phyloP scores from a whole-genome alignment of 768 basidiomycete species.

The Paxillus ammoniavirescens region DNA sequence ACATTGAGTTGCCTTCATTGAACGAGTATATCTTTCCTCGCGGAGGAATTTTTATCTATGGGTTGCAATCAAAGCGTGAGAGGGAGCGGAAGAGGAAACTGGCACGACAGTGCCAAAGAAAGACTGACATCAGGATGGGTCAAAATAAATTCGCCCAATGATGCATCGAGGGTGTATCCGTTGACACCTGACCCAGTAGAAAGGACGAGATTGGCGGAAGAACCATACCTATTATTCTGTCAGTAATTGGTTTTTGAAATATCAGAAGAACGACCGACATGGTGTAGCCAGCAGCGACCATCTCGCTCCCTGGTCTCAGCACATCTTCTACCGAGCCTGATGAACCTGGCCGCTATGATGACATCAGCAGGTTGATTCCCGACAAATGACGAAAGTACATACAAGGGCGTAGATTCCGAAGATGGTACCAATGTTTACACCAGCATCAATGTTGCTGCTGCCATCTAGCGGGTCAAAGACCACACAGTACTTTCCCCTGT shows the following conservation, averaged over 20 bases:
- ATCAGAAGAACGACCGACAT: constrained; percentile 56
- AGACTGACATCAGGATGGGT: constrained; percentile 87
- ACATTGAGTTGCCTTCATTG: constrained; percentile 97
- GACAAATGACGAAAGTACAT: constrained; percentile 30
- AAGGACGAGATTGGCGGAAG: constrained; percentile 94
- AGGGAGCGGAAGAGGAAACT: background rate
- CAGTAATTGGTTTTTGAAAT: constrained; percentile 4
- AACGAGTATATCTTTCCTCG: constrained; percentile 99
- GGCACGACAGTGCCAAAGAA: background rate
- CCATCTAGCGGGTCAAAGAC: constrained; percentile 98
- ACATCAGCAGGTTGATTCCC: background rate
- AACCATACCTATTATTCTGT: constrained; percentile 65
- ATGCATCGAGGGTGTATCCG: constrained; percentile 94
- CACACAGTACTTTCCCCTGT: constrained; percentile 91
- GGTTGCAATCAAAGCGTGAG: constrained; percentile 1
- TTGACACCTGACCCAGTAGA: constrained; percentile 95
- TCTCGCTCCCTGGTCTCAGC: constrained; percentile 88
- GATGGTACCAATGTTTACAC: constrained; percentile 97
- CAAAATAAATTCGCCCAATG: constrained; percentile 97
- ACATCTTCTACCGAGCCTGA: constrained; percentile 84
- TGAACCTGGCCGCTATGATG: constrained; percentile 65
- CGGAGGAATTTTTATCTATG: constrained; percentile 84
- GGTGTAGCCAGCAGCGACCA: constrained; percentile 98
- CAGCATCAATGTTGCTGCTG: constrained; percentile 96
- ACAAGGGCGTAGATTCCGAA: constrained; percentile 96